A percentile compares a stretch with the other conserved stretches of the same genome.
Conservation (phyloP, 257 asterid species). For the Voacanga thouarsii region DNA sequence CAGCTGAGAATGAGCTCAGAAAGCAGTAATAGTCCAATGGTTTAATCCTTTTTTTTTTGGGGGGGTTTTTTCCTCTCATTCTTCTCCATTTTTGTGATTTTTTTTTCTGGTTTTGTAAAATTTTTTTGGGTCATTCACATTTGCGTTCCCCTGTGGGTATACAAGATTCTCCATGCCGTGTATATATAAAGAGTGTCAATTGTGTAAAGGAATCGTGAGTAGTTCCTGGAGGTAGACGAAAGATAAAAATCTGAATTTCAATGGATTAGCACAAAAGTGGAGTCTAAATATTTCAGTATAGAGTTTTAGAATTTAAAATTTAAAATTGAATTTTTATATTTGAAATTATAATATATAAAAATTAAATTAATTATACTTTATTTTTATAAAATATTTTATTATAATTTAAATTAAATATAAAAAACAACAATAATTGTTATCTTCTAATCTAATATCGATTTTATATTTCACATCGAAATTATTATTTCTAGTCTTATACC, state of each 20-base stretch:
- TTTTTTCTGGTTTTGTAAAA: neutral
- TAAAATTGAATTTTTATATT: no score
- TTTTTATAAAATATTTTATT: no score
- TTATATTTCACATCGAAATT: no score
- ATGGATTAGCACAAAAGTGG: no score
- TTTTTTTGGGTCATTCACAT: neutral
- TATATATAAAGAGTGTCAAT: neutral
- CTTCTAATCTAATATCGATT: no score
- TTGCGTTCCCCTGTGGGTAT: neutral
- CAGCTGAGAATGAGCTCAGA: slow-evolving; percentile 43
- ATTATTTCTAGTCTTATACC: no score
- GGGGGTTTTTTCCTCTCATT: neutral
- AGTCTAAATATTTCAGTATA: no score
- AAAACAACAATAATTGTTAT: no score
- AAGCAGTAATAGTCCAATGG: slow-evolving; percentile 29
- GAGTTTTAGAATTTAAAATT: no score
- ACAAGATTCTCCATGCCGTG: neutral
- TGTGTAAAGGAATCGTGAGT: neutral
- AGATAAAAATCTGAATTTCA: neutral
- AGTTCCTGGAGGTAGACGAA: neutral
- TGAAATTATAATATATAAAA: no score
- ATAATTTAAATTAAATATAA: no score
- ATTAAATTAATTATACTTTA: no score
- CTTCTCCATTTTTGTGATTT: neutral
- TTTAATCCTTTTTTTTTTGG: slow-evolving; percentile 10